Conservation (phyloP, 176 grass and related monocot species). For the Avena atlantica region DNA sequence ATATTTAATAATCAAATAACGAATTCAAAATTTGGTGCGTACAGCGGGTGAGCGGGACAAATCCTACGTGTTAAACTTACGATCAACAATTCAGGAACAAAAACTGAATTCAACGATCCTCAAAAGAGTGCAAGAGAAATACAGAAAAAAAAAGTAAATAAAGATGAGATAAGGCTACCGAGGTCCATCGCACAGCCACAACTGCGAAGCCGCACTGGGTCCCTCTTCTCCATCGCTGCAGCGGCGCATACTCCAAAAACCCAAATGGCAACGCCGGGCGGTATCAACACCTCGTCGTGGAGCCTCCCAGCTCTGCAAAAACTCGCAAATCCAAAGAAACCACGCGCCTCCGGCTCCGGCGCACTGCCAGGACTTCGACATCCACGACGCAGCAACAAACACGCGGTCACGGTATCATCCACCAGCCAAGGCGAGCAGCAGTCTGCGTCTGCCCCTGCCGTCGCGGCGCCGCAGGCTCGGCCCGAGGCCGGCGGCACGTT, state of each 20-base stretch:
- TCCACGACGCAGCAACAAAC: background rate
- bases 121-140: background rate
- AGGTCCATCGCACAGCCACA: slow-evolving; percentile 32
- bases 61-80: background rate
- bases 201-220: background rate
- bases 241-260: slow-evolving; percentile 31
- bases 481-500: background rate
- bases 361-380: background rate
- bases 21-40: background rate
- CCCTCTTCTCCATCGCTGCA: slow-evolving; percentile 6
- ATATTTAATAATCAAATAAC: background rate
- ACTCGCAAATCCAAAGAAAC: slow-evolving; percentile 5
- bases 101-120: background rate
- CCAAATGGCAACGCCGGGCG: slow-evolving; percentile 45
- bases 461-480: background rate
- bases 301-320: slow-evolving; percentile 36
- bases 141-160: background rate
- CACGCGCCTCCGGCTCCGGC: background rate
- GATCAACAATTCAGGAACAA: background rate
- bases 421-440: slow-evolving; percentile 42
- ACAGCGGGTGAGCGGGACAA: background rate
- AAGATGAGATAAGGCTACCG: slow-evolving; percentile 40
- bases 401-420: slow-evolving; percentile 30
- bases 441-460: slow-evolving; percentile 11
- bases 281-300: slow-evolving; percentile 37